Evolutionary conservation across 2,329 filamentous ascomycete genomes (phyloP), one percentile per base, ranked within the genome.

Genomic region (Fusarium nematophilum): DNA sequence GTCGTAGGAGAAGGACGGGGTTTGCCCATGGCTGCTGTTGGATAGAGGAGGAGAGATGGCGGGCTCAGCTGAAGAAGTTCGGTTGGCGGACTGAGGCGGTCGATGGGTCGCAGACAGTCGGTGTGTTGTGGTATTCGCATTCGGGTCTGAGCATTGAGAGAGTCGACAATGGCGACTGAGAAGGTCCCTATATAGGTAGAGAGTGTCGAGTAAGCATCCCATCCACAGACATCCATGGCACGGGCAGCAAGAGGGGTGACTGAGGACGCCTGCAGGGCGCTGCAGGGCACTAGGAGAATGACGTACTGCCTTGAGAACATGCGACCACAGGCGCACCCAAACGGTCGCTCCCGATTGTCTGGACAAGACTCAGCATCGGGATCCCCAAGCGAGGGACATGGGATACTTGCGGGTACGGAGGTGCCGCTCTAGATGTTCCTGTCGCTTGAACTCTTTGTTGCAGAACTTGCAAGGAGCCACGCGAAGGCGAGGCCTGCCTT

Each of bases 331-430:
- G 65, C 56, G 42, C 72, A 74, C 10, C 33, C 43, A 57, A 73
- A 75, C 5, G 72, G 72, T 29, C 65, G 70, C 42, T 75, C 73
- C 14, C 65, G 64, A 6, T 72, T 75, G 53, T 75, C 73, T 76
- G 46, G 34, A 27, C 23, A 18, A 46, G 37, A 48, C 13, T 40
- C 17, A 39, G 30, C 17, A 45, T 13, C 4, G 21, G 34, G 17
- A 29, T 10, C 10, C 21, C 14, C n/a, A 13, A 10, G 27, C 30
- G 17, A 23, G 4, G n/a, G 23, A 11, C 5, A 15, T n/a, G 17
- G 15, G 17, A 11, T 17, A 56, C 67, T 57, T 43, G 69, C 69
- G 69, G 7, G 68, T 72, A n/a, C 68, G 64, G 27, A 74, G 68
- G 55, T 75, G 73, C 11, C 73, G 67, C 14, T 68, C 48, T 15